Conservation (phyloP, 2,329 filamentous ascomycete species). For the Penicillium sp. region DNA sequence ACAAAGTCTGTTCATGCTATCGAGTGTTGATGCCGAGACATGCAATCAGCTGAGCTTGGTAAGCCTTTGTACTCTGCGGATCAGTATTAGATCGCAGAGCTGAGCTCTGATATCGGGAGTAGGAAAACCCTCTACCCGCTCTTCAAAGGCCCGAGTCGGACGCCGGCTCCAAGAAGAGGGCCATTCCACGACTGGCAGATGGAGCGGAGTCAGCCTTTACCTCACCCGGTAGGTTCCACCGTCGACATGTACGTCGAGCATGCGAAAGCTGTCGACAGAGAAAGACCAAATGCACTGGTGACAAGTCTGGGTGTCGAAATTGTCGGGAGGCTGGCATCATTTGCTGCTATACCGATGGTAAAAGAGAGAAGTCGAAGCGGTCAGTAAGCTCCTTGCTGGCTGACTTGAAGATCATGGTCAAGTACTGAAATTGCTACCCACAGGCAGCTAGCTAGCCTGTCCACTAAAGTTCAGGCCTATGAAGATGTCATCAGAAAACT, state of each 20-base stretch:
- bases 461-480: conserved; percentile 47
- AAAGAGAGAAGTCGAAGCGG: conserved; percentile 51
- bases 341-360: conserved; percentile 52
- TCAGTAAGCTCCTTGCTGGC: conserved; percentile 22
- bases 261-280: conserved; percentile 52
- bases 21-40: conserved; percentile 37
- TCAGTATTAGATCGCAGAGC: not conserved
- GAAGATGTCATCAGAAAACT: conserved; percentile 45
- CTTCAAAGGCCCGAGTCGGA: conserved; percentile 32
- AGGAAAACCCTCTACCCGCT: conserved; percentile 33
- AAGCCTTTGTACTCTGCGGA: conserved; percentile 11
- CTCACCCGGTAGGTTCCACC: conserved; percentile 41
- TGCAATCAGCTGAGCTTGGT: conserved; percentile 37
- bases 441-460: conserved; percentile 48
- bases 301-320: conserved; percentile 49
- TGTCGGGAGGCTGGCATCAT: conserved; percentile 49
- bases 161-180: conserved; percentile 37
- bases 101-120: conserved; percentile 12
- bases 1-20: conserved; percentile 36
- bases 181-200: conserved; percentile 43
- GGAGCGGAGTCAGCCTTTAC: conserved; percentile 38
- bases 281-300: conserved; percentile 53
- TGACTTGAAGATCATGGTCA: not conserved
- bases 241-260: conserved; percentile 44
- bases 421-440: not conserved